Evolutionary conservation across 2,329 filamentous ascomycete species (phyloP).

Genomic region (Sphaerulina musiva): DNA sequence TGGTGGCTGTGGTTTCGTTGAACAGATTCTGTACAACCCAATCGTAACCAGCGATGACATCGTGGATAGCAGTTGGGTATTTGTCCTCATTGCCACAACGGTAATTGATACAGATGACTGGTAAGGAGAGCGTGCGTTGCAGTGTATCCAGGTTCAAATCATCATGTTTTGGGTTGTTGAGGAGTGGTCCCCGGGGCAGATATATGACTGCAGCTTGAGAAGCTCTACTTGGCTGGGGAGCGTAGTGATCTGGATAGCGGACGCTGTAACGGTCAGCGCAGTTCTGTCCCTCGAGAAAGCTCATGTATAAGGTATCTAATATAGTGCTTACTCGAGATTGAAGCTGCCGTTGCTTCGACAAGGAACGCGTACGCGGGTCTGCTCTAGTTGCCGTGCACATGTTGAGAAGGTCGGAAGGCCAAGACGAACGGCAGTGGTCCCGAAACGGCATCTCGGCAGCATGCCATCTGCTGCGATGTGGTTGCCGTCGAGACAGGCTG

Average conservation of each 20-base stretch:
- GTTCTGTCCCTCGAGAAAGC: slow-evolving; percentile 18
- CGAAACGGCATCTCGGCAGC: not conserved
- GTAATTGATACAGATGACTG: slow-evolving; percentile 43
- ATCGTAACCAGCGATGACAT: slow-evolving; percentile 44
- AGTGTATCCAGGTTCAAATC: slow-evolving; percentile 32
- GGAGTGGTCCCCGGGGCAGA: slow-evolving; percentile 40
- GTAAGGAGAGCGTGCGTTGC: slow-evolving; percentile 34
- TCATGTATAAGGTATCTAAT: not conserved
- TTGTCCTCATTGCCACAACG: slow-evolving; percentile 34
- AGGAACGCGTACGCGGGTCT: slow-evolving; percentile 17
- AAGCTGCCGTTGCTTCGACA: slow-evolving; percentile 41
- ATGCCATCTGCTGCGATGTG: not conserved
- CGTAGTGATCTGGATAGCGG: slow-evolving; percentile 21
- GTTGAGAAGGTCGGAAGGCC: not conserved
- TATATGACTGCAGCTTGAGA: slow-evolving; percentile 31
- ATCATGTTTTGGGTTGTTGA: slow-evolving; percentile 29
- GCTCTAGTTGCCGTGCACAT: slow-evolving; percentile 1
- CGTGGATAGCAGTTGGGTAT: slow-evolving; percentile 44
- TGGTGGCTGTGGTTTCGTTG: slow-evolving; percentile 13
- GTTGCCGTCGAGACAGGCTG: not conserved
- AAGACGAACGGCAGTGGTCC: too few relatives aligned
- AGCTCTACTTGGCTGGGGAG: slow-evolving; percentile 16
- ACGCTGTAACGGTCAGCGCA: slow-evolving; percentile 5
- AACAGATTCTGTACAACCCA: slow-evolving; percentile 21
- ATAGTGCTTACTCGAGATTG: slow-evolving; percentile 35